Evolutionary conservation across 345 rosid genomes (phyloP).

Genomic region (Gynandropsis gynandra): DNA sequence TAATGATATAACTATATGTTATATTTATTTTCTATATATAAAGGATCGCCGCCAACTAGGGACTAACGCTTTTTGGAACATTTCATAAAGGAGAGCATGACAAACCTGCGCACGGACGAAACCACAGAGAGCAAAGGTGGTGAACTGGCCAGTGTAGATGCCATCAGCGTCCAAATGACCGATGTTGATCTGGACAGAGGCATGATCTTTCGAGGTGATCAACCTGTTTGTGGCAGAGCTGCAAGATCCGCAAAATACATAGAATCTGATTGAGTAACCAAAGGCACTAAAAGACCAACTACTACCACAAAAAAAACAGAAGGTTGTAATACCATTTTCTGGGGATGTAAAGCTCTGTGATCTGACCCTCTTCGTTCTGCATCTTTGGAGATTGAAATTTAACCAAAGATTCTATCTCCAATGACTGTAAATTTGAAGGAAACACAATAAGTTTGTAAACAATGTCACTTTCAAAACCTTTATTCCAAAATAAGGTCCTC

Average conservation of each 20-base stretch:
- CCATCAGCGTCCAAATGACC: slow-evolving; percentile 61
- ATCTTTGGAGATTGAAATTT: slow-evolving; percentile 34
- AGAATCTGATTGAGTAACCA: neutral
- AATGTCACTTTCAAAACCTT: no score
- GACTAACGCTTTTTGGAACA: no score
- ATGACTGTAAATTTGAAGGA: no score
- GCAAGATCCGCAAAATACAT: slow-evolving; percentile 14
- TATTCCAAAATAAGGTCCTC: no score
- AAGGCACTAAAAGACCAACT: neutral
- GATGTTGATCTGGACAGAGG: slow-evolving; percentile 58
- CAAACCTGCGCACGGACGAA: slow-evolving; percentile 64
- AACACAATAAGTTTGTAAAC: no score
- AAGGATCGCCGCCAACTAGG: no score
- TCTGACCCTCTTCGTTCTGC: slow-evolving; percentile 94
- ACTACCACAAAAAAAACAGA: neutral
- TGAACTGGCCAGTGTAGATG: slow-evolving; percentile 39
- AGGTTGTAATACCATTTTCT: slow-evolving; percentile 57
- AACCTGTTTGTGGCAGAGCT: slow-evolving; percentile 73
- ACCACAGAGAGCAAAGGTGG: slow-evolving; percentile 64
- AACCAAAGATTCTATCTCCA: neutral
- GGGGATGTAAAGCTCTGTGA: slow-evolving; percentile 86
- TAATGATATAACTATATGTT: no score
- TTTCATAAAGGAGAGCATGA: neutral
- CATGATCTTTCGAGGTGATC: slow-evolving; percentile 66
- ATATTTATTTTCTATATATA: no score